Base-by-base conservation (phyloP, 2,329 filamentous ascomycete genomes). In the Malbranchea cinnamomea region DNA sequence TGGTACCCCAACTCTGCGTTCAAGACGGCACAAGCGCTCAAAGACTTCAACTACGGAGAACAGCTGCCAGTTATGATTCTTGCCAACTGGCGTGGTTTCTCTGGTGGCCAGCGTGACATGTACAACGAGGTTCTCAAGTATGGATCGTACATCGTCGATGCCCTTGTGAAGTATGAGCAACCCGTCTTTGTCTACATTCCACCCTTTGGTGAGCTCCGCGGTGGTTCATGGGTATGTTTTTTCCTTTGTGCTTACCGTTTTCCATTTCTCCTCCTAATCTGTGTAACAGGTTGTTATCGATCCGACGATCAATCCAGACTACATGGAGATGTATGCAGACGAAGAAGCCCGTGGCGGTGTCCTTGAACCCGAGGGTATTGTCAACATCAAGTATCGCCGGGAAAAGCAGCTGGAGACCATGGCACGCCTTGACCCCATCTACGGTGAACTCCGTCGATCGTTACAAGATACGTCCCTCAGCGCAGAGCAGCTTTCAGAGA, bases 111-210 rank as follows among this genome's bases (percentile, higher is more conserved):
- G 63, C 83, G 87, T 45, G 89, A 98, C 62, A 98, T 98, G 89
- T 98, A 91, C 74, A 94, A 95, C 64, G 89, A 98, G 63, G 89
- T 98, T 10, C 74, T 98, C 59, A 98, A 98, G 68, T 98, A 98
- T 51, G 89, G 89, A 52, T 94, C 87, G 11, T 95, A 89, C 70
- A 98, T 98, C 51, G 89, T 98, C 44, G 89, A 98, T 50, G 87
- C 87, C 32, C 77, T 98, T 27, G 84, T 93, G 67, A 92, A 94
- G 63, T 98, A 83, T 53, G 82, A 98, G 67, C 89, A 98, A 67
- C 89, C 89, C 32, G 77, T 98, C 60, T 98, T 98, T 53, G 83
- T 98, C 41, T 98, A 98, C 67, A 98, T 98, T 50, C 89, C 89
- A 50, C 89, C 89, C 6, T 82, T 78, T 50, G 87, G 89, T 45